Evolutionary conservation across 495 filamentous ascomycete genomes (phyloP).

Genomic region (Trichocladium uniseriatum): DNA sequence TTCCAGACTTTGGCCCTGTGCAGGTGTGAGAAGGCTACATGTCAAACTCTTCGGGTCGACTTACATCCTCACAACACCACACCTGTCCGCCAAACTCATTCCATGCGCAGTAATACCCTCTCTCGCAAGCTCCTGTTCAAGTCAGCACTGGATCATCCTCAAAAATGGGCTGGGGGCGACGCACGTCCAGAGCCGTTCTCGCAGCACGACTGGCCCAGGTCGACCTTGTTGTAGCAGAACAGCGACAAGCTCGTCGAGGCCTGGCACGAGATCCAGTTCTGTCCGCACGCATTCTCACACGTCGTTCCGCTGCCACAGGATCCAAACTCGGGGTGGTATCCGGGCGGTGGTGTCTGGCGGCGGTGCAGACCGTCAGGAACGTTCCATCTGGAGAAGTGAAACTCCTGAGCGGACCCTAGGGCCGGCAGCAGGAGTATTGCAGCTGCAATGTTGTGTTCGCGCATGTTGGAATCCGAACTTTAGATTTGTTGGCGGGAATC

Average conservation of each 20-base stretch:
- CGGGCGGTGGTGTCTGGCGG: constrained; percentile 18
- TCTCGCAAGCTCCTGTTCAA: constrained; percentile 20
- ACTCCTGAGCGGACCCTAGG: constrained; percentile 3
- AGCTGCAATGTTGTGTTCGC: background rate
- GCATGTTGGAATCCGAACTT: constrained; percentile 3
- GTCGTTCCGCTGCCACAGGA: constrained; percentile 20
- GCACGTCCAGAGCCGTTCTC: constrained; percentile 24
- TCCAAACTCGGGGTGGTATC: constrained; percentile 27
- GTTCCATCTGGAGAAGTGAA: constrained; percentile 16
- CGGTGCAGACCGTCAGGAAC: constrained; percentile 8
- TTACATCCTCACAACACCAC: constrained; percentile 26
- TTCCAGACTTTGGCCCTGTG: constrained; percentile 21
- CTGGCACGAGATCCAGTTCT: constrained; percentile 20
- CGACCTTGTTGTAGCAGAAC: constrained; percentile 27
- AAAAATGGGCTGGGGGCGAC: background rate
- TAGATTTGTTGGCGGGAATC: no score
- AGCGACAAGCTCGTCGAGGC: constrained; percentile 23
- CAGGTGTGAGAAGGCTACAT: background rate
- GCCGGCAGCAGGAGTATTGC: constrained; percentile 1
- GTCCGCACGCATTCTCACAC: constrained; percentile 24
- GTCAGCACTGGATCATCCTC: background rate
- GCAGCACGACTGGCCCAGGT: constrained; percentile 23
- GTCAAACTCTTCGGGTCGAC: background rate
- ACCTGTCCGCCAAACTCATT: constrained; percentile 17
- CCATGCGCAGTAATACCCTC: constrained; percentile 25